These are phyloP conservation scores for Plasmodium cynomolgi DNA, from an alignment of 169 alveolate genomes.

Conservation along the genomic window DNA sequence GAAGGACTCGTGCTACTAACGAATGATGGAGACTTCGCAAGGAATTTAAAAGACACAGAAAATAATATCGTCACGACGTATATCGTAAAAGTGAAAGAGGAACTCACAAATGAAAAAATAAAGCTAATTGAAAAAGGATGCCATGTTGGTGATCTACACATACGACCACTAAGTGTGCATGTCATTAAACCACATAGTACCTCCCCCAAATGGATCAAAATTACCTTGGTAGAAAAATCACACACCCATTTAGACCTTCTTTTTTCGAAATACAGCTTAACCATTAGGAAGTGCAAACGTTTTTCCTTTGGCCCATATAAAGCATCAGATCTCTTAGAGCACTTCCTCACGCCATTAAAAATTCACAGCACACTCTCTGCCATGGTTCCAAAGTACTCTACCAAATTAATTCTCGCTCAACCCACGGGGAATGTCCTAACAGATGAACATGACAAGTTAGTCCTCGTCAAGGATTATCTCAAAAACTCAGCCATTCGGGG, in stretches of 20 bases:
- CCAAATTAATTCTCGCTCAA: constrained; percentile 5
- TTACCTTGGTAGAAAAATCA: constrained; percentile 69
- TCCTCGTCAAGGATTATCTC: constrained; percentile 19
- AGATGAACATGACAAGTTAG: neutral
- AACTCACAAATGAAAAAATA: constrained; percentile 19
- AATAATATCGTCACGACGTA: constrained; percentile 60
- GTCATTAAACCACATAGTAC: constrained; percentile 1
- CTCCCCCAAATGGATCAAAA: constrained; percentile 39
- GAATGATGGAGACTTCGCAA: constrained; percentile 74
- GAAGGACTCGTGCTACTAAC: constrained; percentile 60
- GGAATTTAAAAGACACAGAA: constrained; percentile 31
- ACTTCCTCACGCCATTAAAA: constrained; percentile 51
- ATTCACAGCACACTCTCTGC: constrained; percentile 29
- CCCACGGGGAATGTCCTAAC: constrained; percentile 35
- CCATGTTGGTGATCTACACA: neutral
- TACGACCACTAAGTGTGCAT: constrained; percentile 25
- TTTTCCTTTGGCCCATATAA: constrained; percentile 72
- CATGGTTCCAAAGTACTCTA: constrained; percentile 6
- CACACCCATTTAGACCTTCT: constrained; percentile 19
- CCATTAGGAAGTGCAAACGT: constrained; percentile 64
- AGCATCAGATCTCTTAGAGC: constrained; percentile 17
- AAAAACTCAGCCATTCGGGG: constrained; percentile 2
- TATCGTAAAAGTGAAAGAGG: constrained; percentile 47
- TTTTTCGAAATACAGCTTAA: constrained; percentile 39
- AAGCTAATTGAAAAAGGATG: constrained; percentile 47